Conservation (phyloP, 2,329 filamentous ascomycete species). For the Aspergillus sp. region DNA sequence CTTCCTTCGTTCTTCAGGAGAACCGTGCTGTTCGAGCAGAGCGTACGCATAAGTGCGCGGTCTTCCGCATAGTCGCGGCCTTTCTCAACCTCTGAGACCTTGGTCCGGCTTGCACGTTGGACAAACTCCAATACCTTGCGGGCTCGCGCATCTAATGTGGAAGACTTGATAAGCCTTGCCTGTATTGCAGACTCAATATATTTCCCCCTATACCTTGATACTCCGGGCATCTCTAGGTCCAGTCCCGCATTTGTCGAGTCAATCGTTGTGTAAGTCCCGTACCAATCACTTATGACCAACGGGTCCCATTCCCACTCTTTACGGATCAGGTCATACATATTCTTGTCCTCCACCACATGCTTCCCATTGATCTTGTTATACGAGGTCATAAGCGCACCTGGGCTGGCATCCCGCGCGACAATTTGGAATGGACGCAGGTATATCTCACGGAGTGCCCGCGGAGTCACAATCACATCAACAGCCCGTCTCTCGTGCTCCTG, state of each 20-base stretch:
- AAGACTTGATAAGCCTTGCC: conserved; percentile 55
- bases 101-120: conserved; percentile 54
- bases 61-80: conserved; percentile 41
- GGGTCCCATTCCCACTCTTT: conserved; percentile 48
- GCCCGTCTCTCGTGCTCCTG: conserved; percentile 46
- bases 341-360: conserved; percentile 42
- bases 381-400: conserved; percentile 59
- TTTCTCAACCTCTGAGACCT: conserved; percentile 50
- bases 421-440: conserved; percentile 65
- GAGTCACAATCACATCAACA: conserved; percentile 42
- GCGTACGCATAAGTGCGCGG: conserved; percentile 55
- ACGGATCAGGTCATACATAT: conserved; percentile 41
- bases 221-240: conserved; percentile 47
- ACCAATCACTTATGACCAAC: conserved; percentile 48
- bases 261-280: conserved; percentile 41
- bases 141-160: conserved; percentile 55
- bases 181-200: conserved; percentile 30
- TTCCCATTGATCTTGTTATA: conserved; percentile 59
- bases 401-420: conserved; percentile 55
- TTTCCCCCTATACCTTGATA: conserved; percentile 36
- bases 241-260: conserved; percentile 42
- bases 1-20: conserved; percentile 68
- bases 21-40: conserved; percentile 65
- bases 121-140: conserved; percentile 57
- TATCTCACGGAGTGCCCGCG: conserved; percentile 63